Evolutionary conservation across 208 protist species (phyloP).

Genomic region (Zelonia costaricensis): DNA sequence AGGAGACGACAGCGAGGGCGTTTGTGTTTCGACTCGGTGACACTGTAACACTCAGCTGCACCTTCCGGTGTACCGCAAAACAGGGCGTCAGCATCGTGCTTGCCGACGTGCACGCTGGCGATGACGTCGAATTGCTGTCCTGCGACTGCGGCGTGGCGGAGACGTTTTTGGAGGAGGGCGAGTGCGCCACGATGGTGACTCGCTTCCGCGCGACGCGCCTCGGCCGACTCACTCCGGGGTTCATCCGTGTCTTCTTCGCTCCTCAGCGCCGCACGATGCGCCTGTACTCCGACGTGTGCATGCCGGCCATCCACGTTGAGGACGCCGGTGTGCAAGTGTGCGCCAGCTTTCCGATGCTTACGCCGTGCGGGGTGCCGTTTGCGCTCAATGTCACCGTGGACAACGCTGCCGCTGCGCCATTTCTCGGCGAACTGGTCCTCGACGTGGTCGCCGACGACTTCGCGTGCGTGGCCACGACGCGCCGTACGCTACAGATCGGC

Average conservation of each 20-base stretch:
- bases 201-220: constrained; percentile 28
- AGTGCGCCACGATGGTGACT: constrained; percentile 48
- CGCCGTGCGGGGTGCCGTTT: constrained; percentile 30
- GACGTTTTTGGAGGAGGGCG: constrained; percentile 53
- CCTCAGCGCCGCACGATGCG: constrained; percentile 22
- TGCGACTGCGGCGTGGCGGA: constrained; percentile 32
- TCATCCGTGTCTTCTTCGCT: constrained; percentile 53
- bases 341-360: constrained; percentile 38
- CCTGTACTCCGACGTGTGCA: constrained; percentile 51
- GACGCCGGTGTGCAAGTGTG: constrained; percentile 31
- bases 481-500: constrained; percentile 38
- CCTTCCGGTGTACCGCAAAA: constrained; percentile 42
- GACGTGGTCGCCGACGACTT: constrained; percentile 30
- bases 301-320: constrained; percentile 50
- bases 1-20: constrained; percentile 15
- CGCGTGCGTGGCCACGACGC: constrained; percentile 33
- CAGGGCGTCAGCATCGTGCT: constrained; percentile 44
- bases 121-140: constrained; percentile 37
- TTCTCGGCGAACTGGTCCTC: constrained; percentile 45
- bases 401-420: constrained; percentile 31
- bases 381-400: constrained; percentile 35
- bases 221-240: constrained; percentile 42
- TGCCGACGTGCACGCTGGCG: constrained; percentile 42
- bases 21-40: constrained; percentile 33
- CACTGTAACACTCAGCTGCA: constrained; percentile 45